Base-by-base conservation (phyloP, 805 yeast species). In the Wickerhamiella vanderwaltii region DNA sequence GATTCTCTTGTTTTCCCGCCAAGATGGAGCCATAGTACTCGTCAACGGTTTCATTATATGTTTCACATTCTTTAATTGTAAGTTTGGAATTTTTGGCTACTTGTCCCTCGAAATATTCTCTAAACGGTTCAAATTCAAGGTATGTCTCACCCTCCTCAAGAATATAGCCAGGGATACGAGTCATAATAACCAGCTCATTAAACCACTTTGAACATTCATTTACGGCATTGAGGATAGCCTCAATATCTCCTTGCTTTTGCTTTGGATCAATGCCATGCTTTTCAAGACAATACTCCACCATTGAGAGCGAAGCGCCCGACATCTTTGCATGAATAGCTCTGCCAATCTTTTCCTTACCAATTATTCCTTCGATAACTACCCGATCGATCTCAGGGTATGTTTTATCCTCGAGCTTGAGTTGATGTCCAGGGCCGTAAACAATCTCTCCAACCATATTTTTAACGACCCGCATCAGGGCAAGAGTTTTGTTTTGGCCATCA, bases 1-100 rank as follows among this genome's bases (percentile, higher is more conserved):
- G 72, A 43, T 82, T 60, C 0, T 86, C 77, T 52, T 77, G 73
- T 53, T 83, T 84, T 3, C 85, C 75, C 3, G 93, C 76, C 54
- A 88, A 94, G 12, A 87, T 65, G 0, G 88, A 77, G 0, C 95
- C 84, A 56, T 82, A 88, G 55, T 82, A 88, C 30, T 64, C 66
- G 59, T 88, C 98, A 16, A 88, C 68, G 0, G 96, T 79, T 44
- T 72, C 71, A 55, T 85, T 87, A 58, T 85, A 88, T 0, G 91
- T 86, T 6, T 63, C 59, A 11, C 75, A 60, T 15, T 63, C 64
- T 12, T 31, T 36, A 5, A 45, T 35, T 9, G 45, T 22, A 9
- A 46, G 33, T 5, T 46, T 43, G 20, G 46, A 43, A 19, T 63
- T 66, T 25, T 65, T 63, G 5, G 58, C 57, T 23, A 72, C 56